phyloP scores from a whole-genome alignment of 352 stramenopile species.

The Phytophthora tentaculata region DNA sequence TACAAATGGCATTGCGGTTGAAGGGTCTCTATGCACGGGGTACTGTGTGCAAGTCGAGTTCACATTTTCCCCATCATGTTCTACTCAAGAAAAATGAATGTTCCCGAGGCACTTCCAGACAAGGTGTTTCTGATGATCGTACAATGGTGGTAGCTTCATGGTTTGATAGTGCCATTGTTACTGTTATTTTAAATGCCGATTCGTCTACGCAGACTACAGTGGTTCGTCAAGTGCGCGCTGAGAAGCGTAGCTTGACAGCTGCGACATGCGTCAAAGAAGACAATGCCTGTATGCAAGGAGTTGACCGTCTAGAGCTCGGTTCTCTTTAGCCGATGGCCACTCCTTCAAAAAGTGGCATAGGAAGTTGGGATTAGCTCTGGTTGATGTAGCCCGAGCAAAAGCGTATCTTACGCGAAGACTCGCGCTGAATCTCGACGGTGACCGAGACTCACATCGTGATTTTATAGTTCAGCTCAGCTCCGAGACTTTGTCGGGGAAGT shows the following conservation, averaged over 20 bases:
- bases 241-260: background rate
- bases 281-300: constrained; percentile 1
- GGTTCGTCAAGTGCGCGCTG: background rate
- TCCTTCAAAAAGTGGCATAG: background rate
- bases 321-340: background rate
- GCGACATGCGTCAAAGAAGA: constrained; percentile 5
- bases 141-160: constrained; percentile 30
- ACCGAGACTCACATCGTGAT: constrained; percentile 3
- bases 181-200: constrained; percentile 33
- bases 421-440: background rate
- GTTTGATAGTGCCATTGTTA: constrained; percentile 34
- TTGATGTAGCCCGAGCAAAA: constrained; percentile 39
- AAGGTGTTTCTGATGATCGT: constrained; percentile 20
- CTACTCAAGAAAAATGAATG: constrained; percentile 24
- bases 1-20: constrained; percentile 26
- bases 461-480: constrained; percentile 10
- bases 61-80: constrained; percentile 31
- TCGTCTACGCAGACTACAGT: constrained; percentile 16
- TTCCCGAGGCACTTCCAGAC: constrained; percentile 2
- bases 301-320: background rate
- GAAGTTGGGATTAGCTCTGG: background rate
- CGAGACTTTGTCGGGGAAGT: constrained; percentile 1
- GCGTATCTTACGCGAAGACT: constrained; percentile 22
- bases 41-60: constrained; percentile 26
- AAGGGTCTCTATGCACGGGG: constrained; percentile 33